Percentiles rank a stretch among this genome's conserved stretches.
These are phyloP conservation scores for Ceratocystis huliohia DNA, from an alignment of 2,329 filamentous ascomycete genomes.

Conservation along the genomic window DNA sequence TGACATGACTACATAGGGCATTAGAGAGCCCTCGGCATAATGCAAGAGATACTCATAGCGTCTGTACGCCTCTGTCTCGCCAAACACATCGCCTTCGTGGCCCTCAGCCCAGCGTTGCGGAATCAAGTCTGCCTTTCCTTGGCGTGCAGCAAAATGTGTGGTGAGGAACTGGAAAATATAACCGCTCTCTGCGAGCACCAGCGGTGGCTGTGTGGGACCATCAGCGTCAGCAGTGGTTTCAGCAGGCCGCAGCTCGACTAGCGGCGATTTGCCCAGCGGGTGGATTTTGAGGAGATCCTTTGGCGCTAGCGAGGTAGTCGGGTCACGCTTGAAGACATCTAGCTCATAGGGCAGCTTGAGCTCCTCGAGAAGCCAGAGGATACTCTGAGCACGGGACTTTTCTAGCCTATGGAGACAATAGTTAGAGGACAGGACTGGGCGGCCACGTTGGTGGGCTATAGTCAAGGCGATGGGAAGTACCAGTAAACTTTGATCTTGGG, in stretches of 20 bases:
- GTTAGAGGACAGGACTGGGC: constrained; percentile 5
- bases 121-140: constrained; percentile 31
- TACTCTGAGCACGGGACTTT: constrained; percentile 67
- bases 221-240: constrained; percentile 12
- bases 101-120: constrained; percentile 45
- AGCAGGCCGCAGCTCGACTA: constrained; percentile 48
- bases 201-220: constrained; percentile 28
- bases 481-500: constrained; percentile 39
- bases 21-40: constrained; percentile 73
- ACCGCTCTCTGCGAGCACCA: constrained; percentile 68
- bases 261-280: constrained; percentile 75
- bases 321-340: constrained; percentile 60
- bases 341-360: constrained; percentile 68
- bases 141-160: constrained; percentile 40
- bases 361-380: constrained; percentile 77
- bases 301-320: constrained; percentile 54
- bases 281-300: constrained; percentile 65
- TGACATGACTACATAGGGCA: constrained; percentile 54
- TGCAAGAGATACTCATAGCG: constrained; percentile 61
- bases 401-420: constrained; percentile 50
- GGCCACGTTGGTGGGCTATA: background rate
- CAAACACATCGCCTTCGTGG: constrained; percentile 43
- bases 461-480: constrained; percentile 17
- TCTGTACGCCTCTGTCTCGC: constrained; percentile 49
- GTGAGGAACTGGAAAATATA: constrained; percentile 71